Conservation (phyloP, 2,329 filamentous ascomycete species). For the Davidsoniella eucalypti region DNA sequence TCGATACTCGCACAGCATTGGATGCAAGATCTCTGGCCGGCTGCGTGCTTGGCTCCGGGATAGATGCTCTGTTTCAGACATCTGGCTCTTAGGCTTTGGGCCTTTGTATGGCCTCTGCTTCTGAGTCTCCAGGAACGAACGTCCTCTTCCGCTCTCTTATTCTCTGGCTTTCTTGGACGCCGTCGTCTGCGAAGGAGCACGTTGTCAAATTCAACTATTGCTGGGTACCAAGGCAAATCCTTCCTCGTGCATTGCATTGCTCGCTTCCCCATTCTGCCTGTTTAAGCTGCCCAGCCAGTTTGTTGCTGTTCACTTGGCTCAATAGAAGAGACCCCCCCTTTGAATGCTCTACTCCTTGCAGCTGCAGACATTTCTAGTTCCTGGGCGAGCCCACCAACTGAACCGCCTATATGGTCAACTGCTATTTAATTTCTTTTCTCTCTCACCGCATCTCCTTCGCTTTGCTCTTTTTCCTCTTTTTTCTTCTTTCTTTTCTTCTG, state of each 20-base stretch:
- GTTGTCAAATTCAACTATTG: too few relatives aligned
- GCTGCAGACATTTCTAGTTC: too few relatives aligned
- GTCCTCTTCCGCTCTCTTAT: too few relatives aligned
- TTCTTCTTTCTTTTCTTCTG: not conserved
- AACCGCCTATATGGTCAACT: not conserved
- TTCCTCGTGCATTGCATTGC: constrained; percentile 8
- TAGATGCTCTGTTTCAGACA: too few relatives aligned
- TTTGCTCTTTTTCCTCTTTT: constrained; percentile 5
- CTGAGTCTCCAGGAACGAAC: too few relatives aligned
- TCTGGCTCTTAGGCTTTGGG: too few relatives aligned
- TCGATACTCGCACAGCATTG: too few relatives aligned
- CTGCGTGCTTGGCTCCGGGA: too few relatives aligned
- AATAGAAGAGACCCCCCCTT: not conserved
- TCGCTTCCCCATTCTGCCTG: constrained; percentile 3
- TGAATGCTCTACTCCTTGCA: not conserved
- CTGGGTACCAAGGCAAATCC: not conserved
- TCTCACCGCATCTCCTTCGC: constrained; percentile 9
- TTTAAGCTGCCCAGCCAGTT: not conserved
- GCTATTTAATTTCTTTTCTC: constrained; percentile 1
- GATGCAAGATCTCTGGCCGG: too few relatives aligned
- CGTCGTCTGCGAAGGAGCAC: too few relatives aligned
- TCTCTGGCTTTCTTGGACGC: too few relatives aligned
- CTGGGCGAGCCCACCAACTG: not conserved
- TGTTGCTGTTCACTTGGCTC: not conserved
- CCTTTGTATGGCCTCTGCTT: too few relatives aligned